These are phyloP conservation scores for Gossypium turneri DNA, from an alignment of 345 rosid species.

Conservation along the genomic window DNA sequence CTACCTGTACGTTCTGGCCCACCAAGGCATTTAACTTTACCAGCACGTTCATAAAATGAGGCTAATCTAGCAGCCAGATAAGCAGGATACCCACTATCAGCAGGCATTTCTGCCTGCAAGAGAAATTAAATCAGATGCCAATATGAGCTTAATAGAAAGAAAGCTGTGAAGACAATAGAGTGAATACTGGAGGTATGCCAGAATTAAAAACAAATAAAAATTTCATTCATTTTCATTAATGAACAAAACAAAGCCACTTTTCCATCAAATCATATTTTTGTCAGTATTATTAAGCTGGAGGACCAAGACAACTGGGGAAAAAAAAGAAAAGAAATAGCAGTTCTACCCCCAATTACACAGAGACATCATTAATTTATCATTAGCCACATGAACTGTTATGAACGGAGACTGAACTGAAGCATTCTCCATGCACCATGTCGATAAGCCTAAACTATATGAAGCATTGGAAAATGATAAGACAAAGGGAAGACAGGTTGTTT, in stretches of 20 bases:
- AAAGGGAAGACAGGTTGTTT: neutral
- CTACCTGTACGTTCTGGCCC: conserved; percentile 97
- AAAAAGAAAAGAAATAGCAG: neutral
- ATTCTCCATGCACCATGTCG: neutral
- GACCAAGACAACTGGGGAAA: neutral
- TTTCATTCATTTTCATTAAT: neutral
- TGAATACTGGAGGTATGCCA: neutral
- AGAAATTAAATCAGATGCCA: conserved; percentile 22
- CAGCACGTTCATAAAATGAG: conserved; percentile 98
- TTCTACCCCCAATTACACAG: neutral
- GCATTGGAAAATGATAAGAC: neutral
- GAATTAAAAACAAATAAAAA: neutral
- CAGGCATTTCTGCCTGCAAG: conserved; percentile 99
- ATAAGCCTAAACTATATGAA: neutral
- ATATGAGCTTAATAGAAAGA: neutral
- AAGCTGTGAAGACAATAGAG: neutral
- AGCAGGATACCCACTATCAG: conserved; percentile 99
- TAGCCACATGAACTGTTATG: neutral
- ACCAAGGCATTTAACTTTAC: conserved; percentile 98
- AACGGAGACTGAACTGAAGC: neutral
- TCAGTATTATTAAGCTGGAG: neutral
- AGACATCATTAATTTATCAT: neutral
- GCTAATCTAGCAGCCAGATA: conserved; percentile 98
- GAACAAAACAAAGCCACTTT: neutral
- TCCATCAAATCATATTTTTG: neutral